Conservation (phyloP, 169 alveolate genomes). For the Plasmodium berghei region DNA sequence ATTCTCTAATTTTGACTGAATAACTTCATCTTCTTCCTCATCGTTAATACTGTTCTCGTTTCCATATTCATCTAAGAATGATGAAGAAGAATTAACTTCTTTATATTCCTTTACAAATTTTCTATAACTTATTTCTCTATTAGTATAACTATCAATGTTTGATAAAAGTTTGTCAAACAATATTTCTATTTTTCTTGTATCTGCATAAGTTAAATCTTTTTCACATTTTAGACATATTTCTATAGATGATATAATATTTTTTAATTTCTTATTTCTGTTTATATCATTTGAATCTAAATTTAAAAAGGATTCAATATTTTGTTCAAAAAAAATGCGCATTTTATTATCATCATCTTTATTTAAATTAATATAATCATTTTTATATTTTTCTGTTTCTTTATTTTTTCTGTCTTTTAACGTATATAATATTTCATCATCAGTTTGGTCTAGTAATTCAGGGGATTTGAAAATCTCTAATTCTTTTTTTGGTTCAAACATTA, state of each 20-base stretch:
- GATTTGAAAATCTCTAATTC: no score
- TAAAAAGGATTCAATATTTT: conserved; percentile 29
- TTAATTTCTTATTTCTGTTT: conserved; percentile 52
- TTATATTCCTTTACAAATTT: background rate
- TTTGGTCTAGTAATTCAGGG: no score
- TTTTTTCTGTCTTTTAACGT: no score
- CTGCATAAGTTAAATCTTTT: conserved; percentile 25
- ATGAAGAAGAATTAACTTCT: background rate
- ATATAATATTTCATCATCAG: no score
- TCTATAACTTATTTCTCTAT: conserved; percentile 52
- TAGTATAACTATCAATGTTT: conserved; percentile 21
- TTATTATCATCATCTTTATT: background rate
- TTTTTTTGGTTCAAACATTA: no score
- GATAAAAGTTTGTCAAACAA: conserved; percentile 31
- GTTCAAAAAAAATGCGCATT: conserved; percentile 4
- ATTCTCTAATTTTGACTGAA: background rate
- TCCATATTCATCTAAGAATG: background rate
- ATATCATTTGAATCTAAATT: conserved; percentile 19
- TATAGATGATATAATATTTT: conserved; percentile 22
- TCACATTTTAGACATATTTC: conserved; percentile 48
- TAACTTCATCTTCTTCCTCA: background rate
- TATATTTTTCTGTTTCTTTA: background rate
- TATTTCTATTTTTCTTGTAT: conserved; percentile 7
- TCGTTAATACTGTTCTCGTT: conserved; percentile 1
- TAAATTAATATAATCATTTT: background rate